phyloP scores from a whole-genome alignment of 73 alveolate genomes.

The Uronychia binucleata region DNA sequence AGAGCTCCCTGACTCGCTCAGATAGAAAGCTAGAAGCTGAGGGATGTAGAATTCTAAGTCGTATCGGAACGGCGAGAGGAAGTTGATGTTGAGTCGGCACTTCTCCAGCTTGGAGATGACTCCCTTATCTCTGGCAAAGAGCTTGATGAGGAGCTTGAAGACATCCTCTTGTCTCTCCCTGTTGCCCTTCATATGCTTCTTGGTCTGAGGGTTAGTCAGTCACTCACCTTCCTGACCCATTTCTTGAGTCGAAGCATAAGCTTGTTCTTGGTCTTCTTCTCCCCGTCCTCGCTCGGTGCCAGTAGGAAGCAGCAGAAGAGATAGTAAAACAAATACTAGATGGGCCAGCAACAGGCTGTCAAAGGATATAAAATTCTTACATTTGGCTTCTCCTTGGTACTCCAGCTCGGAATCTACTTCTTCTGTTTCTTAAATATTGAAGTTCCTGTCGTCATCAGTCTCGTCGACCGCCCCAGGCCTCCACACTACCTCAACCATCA shows the following conservation, averaged over 20 bases:
- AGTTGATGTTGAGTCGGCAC: background rate
- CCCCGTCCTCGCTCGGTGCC: background rate
- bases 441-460: no score
- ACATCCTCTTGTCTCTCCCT: background rate
- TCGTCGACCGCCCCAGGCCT: no score
- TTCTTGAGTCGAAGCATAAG: background rate
- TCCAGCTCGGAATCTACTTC: no score
- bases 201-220: background rate
- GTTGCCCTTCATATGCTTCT: background rate
- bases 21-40: slow-evolving; percentile 31
- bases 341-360: background rate
- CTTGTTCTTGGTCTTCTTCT: background rate
- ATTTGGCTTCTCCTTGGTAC: no score
- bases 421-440: no score
- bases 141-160: background rate
- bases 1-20: slow-evolving; percentile 12
- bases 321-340: background rate
- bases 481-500: no score
- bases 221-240: background rate
- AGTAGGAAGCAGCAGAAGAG: background rate
- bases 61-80: background rate
- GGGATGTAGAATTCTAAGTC: slow-evolving; percentile 53
- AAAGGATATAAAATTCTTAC: no score
- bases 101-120: background rate
- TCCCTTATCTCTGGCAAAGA: slow-evolving; percentile 2